Evolutionary conservation across 192 early-diverging fungal species (phyloP).

Genomic region (Coemansia asiatica): DNA sequence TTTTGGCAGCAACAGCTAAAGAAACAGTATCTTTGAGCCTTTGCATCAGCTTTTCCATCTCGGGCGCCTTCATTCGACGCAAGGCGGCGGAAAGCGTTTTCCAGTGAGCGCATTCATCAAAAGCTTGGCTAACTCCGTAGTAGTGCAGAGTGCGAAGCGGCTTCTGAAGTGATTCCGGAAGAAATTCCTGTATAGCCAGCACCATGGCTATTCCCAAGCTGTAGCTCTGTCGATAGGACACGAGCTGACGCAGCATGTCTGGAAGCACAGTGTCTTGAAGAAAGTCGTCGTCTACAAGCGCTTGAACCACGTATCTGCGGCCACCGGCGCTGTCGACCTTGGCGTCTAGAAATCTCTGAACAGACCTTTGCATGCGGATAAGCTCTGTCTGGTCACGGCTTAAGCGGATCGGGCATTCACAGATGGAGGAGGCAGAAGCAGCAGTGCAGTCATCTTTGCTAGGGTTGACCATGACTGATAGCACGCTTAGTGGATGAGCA

Average conservation of each 20-base stretch:
- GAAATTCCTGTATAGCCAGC: conserved; percentile 57
- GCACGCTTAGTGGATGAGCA: conserved; percentile 77
- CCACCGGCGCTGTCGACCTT: conserved; percentile 9
- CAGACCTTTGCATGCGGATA: conserved; percentile 71
- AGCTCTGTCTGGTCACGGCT: conserved; percentile 61
- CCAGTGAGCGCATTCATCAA: conserved; percentile 46
- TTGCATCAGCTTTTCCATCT: conserved; percentile 39
- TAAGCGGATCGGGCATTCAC: conserved; percentile 33
- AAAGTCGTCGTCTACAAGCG: conserved; percentile 64
- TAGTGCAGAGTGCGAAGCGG: conserved; percentile 68
- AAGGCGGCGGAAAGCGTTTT: conserved; percentile 41
- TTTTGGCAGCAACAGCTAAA: neutral
- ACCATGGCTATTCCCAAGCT: conserved; percentile 62
- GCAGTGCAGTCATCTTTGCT: conserved; percentile 5
- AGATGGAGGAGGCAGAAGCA: conserved; percentile 6
- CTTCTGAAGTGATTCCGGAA: conserved; percentile 49
- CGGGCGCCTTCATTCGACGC: conserved; percentile 39
- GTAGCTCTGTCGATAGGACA: conserved; percentile 62
- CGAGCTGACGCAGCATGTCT: conserved; percentile 53
- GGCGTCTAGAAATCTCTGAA: conserved; percentile 58
- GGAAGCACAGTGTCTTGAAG: conserved; percentile 57
- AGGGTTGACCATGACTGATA: conserved; percentile 42
- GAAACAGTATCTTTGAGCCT: conserved; percentile 10
- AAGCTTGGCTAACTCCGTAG: conserved; percentile 56
- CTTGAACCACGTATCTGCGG: conserved; percentile 16